Conservation (phyloP, 2,329 filamentous ascomycete species). For the Xylaria sp. region DNA sequence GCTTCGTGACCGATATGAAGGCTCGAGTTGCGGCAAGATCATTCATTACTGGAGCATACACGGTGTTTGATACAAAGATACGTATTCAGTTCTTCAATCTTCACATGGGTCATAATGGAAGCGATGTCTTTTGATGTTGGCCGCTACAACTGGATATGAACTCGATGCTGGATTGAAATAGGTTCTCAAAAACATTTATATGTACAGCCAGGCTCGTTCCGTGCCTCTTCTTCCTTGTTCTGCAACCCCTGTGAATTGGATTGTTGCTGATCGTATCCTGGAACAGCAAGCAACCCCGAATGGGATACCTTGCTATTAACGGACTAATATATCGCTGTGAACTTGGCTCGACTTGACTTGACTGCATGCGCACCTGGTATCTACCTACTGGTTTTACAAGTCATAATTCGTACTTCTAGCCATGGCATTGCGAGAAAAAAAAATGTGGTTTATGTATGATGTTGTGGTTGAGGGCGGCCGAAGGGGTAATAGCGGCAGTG, state of each 20-base stretch:
- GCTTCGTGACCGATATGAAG: constrained; percentile 12
- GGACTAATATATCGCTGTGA: background rate
- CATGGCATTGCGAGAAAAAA: background rate
- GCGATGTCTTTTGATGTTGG: background rate
- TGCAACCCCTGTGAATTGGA: background rate
- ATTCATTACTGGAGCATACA: background rate
- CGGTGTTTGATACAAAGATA: background rate
- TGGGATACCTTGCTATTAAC: constrained; percentile 13
- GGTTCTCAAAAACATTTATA: background rate
- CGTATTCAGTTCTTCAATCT: background rate
- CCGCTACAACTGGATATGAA: background rate
- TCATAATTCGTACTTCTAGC: background rate
- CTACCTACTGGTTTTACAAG: background rate
- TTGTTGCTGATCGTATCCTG: constrained; percentile 18
- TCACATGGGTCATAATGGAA: background rate
- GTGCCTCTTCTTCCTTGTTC: background rate
- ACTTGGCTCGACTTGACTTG: background rate
- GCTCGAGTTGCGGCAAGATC: background rate
- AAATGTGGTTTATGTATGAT: background rate
- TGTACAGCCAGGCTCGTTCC: background rate
- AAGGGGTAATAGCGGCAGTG: background rate
- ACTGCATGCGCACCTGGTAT: background rate
- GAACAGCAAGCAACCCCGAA: constrained; percentile 18
- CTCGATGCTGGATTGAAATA: background rate
- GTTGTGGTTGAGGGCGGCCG: background rate